Evolutionary conservation across 495 filamentous ascomycete genomes (phyloP), one percentile per base, ranked within the genome.

Genomic region (Hypoxylon perforatum): DNA sequence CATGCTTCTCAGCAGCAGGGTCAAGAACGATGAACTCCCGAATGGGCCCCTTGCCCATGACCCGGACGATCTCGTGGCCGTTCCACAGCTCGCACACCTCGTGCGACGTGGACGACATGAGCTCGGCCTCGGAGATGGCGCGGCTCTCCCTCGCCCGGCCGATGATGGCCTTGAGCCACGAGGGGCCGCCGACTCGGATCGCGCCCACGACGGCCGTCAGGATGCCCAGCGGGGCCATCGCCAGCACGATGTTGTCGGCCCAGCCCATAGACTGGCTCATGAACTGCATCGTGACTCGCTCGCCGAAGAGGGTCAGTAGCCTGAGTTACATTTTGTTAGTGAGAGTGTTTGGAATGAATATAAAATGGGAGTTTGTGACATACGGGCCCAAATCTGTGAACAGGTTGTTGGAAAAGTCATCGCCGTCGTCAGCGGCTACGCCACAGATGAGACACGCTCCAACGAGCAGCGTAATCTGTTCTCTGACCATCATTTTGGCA

Each of bases 231-330:
- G 85, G 85, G 0, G 77, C 80, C 41, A 86, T 77, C 0, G 85
- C 81, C 41, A 87, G 82, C 7, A 87, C 84, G 12, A 87, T 60
- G 57, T 84, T 80, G 48, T 88, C 86, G 0, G 82, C 58, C 45
- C 76, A 68, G 22, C 71, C 78, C 21, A 78, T 79, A 0, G 81
- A 79, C 55, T 86, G 81, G 56, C 83, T 86, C 45, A 88, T 79
- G 55, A 83, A 88, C 71, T 89, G 86, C 63, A 79, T 84, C 0
- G 85, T 83, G 23, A 88, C 76, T 39, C 79, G 74, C 44, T 87
- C 86, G 1, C 86, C 85, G 49, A 88, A 88, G 0, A 87, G 77
- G 10, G 81, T 74, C 28, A 88, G 78, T 0, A 88, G 35, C 8
- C 25, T 28, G 25, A 3, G 7, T 28, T 3, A 7, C 3, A 28